phyloP scores from a whole-genome alignment of 176 grass and related monocot genomes.

The Otatea glauca region DNA sequence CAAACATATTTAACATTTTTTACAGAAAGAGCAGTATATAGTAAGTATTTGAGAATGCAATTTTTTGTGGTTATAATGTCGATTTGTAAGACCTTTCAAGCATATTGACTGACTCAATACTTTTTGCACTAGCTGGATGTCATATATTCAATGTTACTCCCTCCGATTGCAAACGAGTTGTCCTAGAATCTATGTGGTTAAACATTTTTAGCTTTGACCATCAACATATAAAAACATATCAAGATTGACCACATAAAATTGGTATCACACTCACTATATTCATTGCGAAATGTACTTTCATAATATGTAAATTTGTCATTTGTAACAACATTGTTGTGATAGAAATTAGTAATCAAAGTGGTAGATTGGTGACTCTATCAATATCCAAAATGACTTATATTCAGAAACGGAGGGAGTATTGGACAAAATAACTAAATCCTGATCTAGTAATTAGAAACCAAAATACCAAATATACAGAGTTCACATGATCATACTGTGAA shows the following conservation, averaged over 20 bases:
- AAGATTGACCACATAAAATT: conserved; percentile 18
- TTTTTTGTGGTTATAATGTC: conserved; percentile 8
- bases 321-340: not conserved
- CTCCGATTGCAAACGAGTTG: not conserved
- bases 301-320: conserved; percentile 18
- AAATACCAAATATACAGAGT: conserved; percentile 31
- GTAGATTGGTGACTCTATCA: not conserved
- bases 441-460: conserved; percentile 23
- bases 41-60: not conserved
- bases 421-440: conserved; percentile 27
- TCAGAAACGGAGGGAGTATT: not conserved
- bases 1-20: too few species aligned
- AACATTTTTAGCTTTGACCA: conserved; percentile 14
- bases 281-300: conserved; percentile 4
- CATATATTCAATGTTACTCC: conserved; percentile 25
- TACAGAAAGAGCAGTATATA: conserved; percentile 29
- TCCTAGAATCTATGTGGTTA: not conserved
- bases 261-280: conserved; percentile 1
- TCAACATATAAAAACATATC: not conserved
- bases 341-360: not conserved
- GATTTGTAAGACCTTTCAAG: conserved; percentile 22
- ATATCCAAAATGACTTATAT: not conserved
- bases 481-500: conserved; percentile 74
- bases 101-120: not conserved
- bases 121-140: not conserved